Evolutionary conservation across 805 yeast genomes (phyloP), one percentile per base, ranked within the genome.

Genomic region (Monosporozyma servazzii): DNA sequence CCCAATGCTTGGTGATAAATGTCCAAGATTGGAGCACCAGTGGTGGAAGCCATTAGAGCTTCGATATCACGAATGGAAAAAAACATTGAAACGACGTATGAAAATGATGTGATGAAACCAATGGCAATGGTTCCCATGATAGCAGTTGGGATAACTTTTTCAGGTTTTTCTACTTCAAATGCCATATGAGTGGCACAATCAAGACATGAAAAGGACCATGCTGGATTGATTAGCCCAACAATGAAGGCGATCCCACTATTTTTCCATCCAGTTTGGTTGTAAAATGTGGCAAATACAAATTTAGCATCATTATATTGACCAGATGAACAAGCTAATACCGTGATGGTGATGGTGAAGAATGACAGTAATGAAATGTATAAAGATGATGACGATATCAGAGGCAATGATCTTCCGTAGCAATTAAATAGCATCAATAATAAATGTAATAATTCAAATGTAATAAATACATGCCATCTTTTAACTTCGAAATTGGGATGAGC

Each of bases 181-280:
- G 87, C 83, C 76, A 83, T 74, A 58, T 83, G 88, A 5, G 88
- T 81, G 2, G 87, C 87, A 56, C 82, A 78, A 62, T 83, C 89
- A 47, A 82, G 69, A 60, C 88, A 82, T 27, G 82, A 74, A 63
- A 83, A 82, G 5, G 84, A 79, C 86, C 86, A 83, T 46, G 81
- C 82, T 7, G 87, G 86, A 59, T 82, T 82, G 59, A 83, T 78
- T 47, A 83, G 67, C 27, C 88, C 88, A 5, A 81, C 76, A 49
- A 82, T 76, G 56, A 82, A 80, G 0, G 86, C 84, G 62, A 82
- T 79, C 11, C 79, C 86, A 13, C 75, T 59, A 29, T 72, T 71
- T 33, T 69, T 60, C 86, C 87, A 82, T 43, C 88, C 88, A 1
- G 86, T 80, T 51, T 71, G 75, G 57, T 80, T 80, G 49, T 74